Evolutionary conservation across 164 flowering plant genomes (phyloP).

Genomic region (Piper longum): DNA sequence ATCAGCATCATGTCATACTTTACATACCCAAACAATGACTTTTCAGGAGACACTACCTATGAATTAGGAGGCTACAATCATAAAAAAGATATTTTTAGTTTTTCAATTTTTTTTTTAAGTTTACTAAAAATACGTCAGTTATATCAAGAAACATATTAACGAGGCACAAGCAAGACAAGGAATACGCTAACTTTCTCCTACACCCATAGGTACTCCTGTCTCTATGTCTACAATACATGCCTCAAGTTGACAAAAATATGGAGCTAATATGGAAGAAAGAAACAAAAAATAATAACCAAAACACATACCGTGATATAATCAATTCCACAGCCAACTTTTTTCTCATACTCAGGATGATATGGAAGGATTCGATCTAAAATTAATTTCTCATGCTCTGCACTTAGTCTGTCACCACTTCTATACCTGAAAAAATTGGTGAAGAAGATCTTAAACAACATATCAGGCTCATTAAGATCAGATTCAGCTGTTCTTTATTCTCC

Average conservation of each 20-base stretch:
- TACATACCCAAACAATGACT: too few species aligned
- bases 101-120: too few species aligned
- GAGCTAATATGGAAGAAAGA: background rate
- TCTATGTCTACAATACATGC: background rate
- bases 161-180: too few species aligned
- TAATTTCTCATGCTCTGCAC: conserved; percentile 59
- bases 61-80: too few species aligned
- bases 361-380: conserved; percentile 72
- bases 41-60: too few species aligned
- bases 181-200: background rate
- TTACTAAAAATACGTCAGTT: too few species aligned
- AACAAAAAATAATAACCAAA: background rate
- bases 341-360: conserved; percentile 65
- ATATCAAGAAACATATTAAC: too few species aligned
- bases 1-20: too few species aligned
- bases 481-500: too few species aligned
- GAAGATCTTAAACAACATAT: too few species aligned
- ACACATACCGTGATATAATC: conserved; percentile 63
- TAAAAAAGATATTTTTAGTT: too few species aligned
- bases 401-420: conserved; percentile 54
- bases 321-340: conserved; percentile 82
- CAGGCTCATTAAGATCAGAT: too few species aligned
- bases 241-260: background rate
- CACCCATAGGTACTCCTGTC: background rate
- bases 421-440: conserved; percentile 37